Base-by-base conservation (phyloP, 108 stramenopile genomes). In the Seminavis robusta region DNA sequence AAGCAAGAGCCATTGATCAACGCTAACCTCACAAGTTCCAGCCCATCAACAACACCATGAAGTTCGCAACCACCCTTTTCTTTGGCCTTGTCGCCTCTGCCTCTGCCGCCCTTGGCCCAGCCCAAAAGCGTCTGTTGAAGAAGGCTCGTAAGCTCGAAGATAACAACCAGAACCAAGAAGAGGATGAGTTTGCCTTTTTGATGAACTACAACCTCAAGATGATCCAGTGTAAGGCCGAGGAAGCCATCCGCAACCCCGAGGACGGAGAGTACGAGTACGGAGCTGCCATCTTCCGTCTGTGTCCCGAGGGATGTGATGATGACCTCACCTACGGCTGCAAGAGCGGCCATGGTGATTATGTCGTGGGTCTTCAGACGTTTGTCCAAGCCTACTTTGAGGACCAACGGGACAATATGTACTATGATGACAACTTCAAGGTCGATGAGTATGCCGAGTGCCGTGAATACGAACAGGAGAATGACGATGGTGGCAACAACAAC, bases 361-460 rank as follows among this genome's bases (percentile, higher is more conserved):
- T 64, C 40, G 74, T 76, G 23, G 62, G 61, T 33, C 33, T 76
- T 10, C 28, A 55, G 23, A 51, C 58, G 21, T 74, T 58, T 54
- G 73, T 74, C 16, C 48, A 66, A 26, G 73, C 65, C 31, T 74
- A 67, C 65, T 48, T 67, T 11, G 46, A 56, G 17, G 73, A 74
- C 26, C 69, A 71, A 39, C 38, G 32, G 28, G 74, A 63, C 57
- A 67, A 75, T 31, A 63, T 71, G 61, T 43, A 71, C 27, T 58
- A 57, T 47, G 67, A 61, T n/a, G 67, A 69, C 37, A 15, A 69
- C 11, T 64, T 69, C 53, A 57, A 68, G 15, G 46, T 45, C 19
- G 57, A 53, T 19, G 38, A 61, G 1, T 61, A 59, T 26, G 63
- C 61, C n/a, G 31, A 69, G 33, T 76, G 74, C 37, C 26, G 52